These are phyloP conservation scores for Crithidia mellificae DNA, from an alignment of 208 protist species.

Conservation along the genomic window DNA sequence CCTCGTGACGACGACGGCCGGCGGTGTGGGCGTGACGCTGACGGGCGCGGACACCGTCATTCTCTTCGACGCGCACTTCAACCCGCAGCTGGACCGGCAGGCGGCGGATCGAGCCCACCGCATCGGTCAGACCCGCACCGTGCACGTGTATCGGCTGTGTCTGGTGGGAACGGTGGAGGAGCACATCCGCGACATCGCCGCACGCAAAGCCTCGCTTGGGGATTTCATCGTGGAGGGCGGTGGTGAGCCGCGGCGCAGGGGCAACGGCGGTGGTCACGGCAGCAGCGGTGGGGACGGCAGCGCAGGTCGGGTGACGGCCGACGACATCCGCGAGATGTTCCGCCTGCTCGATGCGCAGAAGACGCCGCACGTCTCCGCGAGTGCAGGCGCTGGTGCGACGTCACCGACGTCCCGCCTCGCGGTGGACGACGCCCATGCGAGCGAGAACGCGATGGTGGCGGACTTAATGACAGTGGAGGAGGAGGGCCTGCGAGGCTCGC, in stretches of 20 bases:
- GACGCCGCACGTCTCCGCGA: background rate
- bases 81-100: conserved; percentile 98
- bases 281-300: background rate
- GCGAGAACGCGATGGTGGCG: conserved; percentile 54
- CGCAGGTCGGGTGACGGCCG: conserved; percentile 32
- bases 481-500: conserved; percentile 30
- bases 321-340: conserved; percentile 64
- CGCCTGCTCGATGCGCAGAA: conserved; percentile 25
- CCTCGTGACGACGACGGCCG: conserved; percentile 96
- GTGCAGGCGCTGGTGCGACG: background rate
- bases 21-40: conserved; percentile 98
- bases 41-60: conserved; percentile 96
- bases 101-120: conserved; percentile 94
- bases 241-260: background rate
- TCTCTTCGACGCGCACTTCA: conserved; percentile 97
- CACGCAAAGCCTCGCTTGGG: conserved; percentile 93
- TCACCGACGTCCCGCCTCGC: conserved; percentile 9
- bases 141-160: conserved; percentile 96
- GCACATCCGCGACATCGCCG: conserved; percentile 92
- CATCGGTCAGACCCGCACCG: conserved; percentile 95
- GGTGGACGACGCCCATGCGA: conserved; percentile 2
- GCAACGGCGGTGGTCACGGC: conserved; percentile 24
- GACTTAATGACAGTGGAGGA: conserved; percentile 54
- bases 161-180: conserved; percentile 94
- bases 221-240: conserved; percentile 90